Conservation (phyloP, 225 moss, liverwort and hornwort species). For the Physcomitrellopsis africana region DNA sequence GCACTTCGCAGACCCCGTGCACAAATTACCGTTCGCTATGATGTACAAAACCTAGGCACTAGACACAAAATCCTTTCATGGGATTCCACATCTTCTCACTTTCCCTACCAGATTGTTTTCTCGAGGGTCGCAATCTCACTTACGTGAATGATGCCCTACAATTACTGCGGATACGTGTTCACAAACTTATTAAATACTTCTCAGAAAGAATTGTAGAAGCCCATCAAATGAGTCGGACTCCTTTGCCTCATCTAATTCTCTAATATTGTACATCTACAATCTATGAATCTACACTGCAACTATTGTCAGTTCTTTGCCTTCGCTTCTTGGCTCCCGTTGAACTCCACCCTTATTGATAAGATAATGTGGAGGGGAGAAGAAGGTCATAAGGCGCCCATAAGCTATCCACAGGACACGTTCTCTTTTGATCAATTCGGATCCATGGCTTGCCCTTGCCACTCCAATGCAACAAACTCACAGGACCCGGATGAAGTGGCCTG, state of each 20-base stretch:
- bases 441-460: constrained; percentile 88
- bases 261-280: constrained; percentile 53
- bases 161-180: constrained; percentile 23
- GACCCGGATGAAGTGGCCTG: constrained; percentile 83
- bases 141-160: constrained; percentile 51
- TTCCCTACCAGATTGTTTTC: constrained; percentile 28
- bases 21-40: constrained; percentile 27
- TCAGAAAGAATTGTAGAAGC: constrained; percentile 46
- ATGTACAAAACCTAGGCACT: constrained; percentile 31
- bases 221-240: constrained; percentile 42
- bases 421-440: constrained; percentile 55
- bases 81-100: constrained; percentile 26
- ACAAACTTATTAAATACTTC: constrained; percentile 38
- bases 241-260: constrained; percentile 45
- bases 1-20: constrained; percentile 33
- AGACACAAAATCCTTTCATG: constrained; percentile 32
- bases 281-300: constrained; percentile 29
- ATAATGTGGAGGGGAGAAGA: constrained; percentile 49
- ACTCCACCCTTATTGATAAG: constrained; percentile 46
- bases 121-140: constrained; percentile 42
- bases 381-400: constrained; percentile 70
- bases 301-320: constrained; percentile 37
- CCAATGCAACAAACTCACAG: constrained; percentile 93
- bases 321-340: constrained; percentile 39
- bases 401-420: constrained; percentile 56